phyloP scores from a whole-genome alignment of 2,329 filamentous ascomycete species.

The Talaromyces verruculosus region DNA sequence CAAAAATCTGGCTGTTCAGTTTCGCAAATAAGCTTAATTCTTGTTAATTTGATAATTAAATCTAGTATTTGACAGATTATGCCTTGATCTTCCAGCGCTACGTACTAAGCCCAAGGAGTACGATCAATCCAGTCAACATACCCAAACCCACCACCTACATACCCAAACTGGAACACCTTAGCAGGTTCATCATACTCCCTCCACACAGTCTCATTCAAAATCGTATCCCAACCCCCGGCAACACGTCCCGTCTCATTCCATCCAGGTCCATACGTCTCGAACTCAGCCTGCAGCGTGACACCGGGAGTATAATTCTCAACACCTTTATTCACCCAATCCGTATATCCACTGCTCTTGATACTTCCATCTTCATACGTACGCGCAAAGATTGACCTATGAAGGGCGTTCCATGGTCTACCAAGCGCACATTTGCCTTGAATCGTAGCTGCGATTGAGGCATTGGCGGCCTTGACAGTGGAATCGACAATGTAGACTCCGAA shows the following conservation, averaged over 20 bases:
- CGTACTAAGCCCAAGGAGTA: slow-evolving; percentile 12
- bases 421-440: slow-evolving; percentile 55
- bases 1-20: neutral
- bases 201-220: slow-evolving; percentile 46
- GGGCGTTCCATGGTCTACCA: slow-evolving; percentile 63
- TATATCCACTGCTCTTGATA: slow-evolving; percentile 57
- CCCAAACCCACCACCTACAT: slow-evolving; percentile 46
- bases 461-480: slow-evolving; percentile 56
- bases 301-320: slow-evolving; percentile 42
- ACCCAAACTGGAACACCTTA: slow-evolving; percentile 47
- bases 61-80: neutral
- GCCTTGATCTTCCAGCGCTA: neutral
- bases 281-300: slow-evolving; percentile 59
- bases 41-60: neutral
- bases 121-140: slow-evolving; percentile 54
- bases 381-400: slow-evolving; percentile 59
- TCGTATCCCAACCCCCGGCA: slow-evolving; percentile 45
- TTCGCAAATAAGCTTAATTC: neutral
- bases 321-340: slow-evolving; percentile 48
- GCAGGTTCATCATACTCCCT: slow-evolving; percentile 39
- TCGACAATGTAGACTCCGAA: slow-evolving; percentile 66
- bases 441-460: slow-evolving; percentile 43
- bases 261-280: slow-evolving; percentile 53
- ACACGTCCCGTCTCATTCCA: slow-evolving; percentile 52
- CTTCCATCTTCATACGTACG: slow-evolving; percentile 56